Evolutionary conservation across 164 flowering plant genomes (phyloP).

Genomic region (Magnolia kwangsiensis): DNA sequence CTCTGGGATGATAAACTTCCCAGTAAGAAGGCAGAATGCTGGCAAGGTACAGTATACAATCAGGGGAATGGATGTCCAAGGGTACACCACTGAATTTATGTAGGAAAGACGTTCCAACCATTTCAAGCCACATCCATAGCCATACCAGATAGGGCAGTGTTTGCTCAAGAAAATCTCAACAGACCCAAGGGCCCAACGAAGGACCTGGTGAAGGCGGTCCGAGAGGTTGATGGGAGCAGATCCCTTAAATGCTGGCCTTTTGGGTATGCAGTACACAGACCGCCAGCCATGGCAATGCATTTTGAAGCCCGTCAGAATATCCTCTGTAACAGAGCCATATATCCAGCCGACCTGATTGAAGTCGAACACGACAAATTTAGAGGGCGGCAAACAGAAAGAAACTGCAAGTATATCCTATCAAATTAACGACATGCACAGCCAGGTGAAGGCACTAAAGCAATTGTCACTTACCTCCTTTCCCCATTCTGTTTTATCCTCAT

Average conservation of each 20-base stretch:
- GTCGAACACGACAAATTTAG: neutral
- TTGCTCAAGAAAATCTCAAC: constrained; percentile 29
- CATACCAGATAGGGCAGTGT: constrained; percentile 23
- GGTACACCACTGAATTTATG: constrained; percentile 24
- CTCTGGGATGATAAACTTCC: constrained; percentile 25
- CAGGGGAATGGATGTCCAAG: constrained; percentile 21
- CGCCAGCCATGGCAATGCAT: constrained; percentile 35
- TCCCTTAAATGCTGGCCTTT: constrained; percentile 25
- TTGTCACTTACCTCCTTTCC: constrained; percentile 52
- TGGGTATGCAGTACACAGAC: constrained; percentile 29
- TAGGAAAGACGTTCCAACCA: constrained; percentile 29
- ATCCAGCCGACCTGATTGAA: constrained; percentile 27
- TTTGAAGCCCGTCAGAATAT: constrained; percentile 29
- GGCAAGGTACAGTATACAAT: constrained; percentile 22
- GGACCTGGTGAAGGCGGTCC: constrained; percentile 30
- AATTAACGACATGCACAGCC: neutral
- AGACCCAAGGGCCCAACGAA: constrained; percentile 32
- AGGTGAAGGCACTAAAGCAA: neutral
- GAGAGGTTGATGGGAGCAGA: constrained; percentile 34
- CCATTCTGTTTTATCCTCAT: constrained; percentile 74
- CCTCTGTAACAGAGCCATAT: constrained; percentile 33
- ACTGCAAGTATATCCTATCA: neutral
- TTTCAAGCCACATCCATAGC: constrained; percentile 26
- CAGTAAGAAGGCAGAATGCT: constrained; percentile 22
- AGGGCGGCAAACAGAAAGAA: neutral